Conservation (phyloP, 345 rosid genomes). For the Eucalyptus tenuipes region DNA sequence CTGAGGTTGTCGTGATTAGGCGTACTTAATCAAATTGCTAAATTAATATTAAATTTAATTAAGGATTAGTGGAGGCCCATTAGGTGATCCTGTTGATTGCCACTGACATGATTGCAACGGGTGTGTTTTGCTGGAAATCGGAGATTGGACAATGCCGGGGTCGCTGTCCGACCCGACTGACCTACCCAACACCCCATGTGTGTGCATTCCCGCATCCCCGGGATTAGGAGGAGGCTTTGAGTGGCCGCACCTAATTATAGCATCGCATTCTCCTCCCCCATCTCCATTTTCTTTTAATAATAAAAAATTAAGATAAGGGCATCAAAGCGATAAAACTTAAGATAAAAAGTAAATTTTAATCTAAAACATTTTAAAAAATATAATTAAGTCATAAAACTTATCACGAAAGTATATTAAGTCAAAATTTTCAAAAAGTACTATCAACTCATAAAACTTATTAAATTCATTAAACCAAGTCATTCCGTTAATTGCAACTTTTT, state of each 20-base stretch:
- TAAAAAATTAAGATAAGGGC: neutral
- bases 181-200: neutral
- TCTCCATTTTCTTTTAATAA: neutral
- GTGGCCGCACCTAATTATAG: neutral
- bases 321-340: no score
- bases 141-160: neutral
- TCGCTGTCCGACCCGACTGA: neutral
- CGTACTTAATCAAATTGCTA: neutral
- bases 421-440: no score
- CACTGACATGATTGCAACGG: neutral
- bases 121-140: neutral
- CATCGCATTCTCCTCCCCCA: neutral
- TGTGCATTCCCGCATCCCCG: neutral
- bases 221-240: neutral
- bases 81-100: neutral
- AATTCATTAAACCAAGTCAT: neutral
- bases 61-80: neutral
- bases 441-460: no score
- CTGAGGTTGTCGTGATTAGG: neutral
- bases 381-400: no score
- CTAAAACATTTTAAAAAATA: no score
- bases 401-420: accelerated
- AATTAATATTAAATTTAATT: no score
- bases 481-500: accelerated
- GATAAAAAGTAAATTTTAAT: neutral